Base-by-base conservation (phyloP, 352 stramenopile species). In the Elongisporangium anandrum region DNA sequence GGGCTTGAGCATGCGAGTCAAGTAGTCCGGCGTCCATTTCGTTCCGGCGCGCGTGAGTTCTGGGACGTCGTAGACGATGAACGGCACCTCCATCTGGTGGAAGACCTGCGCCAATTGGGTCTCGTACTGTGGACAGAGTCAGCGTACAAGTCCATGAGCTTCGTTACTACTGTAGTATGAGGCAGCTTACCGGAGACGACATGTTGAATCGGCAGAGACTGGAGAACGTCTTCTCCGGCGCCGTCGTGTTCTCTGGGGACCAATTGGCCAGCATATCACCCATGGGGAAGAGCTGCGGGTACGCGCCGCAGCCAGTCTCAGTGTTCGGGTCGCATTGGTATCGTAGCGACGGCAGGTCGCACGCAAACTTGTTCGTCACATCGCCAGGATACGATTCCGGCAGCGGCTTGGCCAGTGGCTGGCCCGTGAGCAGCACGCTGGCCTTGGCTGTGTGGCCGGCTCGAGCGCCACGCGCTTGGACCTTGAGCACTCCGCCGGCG, bases 1-100 rank as follows among this genome's bases (percentile, higher is more conserved):
- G 13, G 65, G 58, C 21, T 63, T 58, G 21, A 86, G 74, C 56
- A 81, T 53, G 52, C 79, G 58, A 19, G 73, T 79, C 52, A 81
- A 47, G 48, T 94, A 95, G 61, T 75, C 59, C 20, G 19, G 65
- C 47, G 83, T 94, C 96, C 96, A 99, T 26, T 79, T 72, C 54
- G 83, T 65, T 0, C 78, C 67, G 0, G 90, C 81, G 13, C 63
- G 60, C 4, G 79, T 71, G 7, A 98, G 84, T 45, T 87, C 71
- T 0, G 95, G 95, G 64, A 98, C 87, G 38, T 92, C 90, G 57
- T 96, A 93, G 4, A 94, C 65, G 16, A 99, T 81, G 72, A 98
- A 99, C 7, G 96, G 96, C 38, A 98, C 76, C 63, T 99, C 95
- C 63, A 88, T 90, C 23, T 94, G 69, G 20, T 94, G 75, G 67